Evolutionary conservation across 805 yeast species (phyloP).

Genomic region (Kluyveromyces starmeri): DNA sequence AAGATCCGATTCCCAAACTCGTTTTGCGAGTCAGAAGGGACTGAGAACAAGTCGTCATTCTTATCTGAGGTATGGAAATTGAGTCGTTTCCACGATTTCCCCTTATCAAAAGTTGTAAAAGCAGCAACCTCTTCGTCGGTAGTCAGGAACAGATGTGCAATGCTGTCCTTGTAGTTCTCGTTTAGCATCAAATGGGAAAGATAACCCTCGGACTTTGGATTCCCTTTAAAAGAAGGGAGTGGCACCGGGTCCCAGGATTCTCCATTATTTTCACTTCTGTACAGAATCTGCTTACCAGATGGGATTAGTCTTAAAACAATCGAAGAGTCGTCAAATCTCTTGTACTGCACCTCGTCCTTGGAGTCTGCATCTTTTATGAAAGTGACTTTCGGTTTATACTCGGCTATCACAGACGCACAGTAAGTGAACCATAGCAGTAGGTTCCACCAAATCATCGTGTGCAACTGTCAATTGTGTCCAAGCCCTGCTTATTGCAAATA

Average conservation of each 20-base stretch:
- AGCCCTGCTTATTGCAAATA: too few relatives aligned
- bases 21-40: too few relatives aligned
- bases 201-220: too few relatives aligned
- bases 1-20: too few relatives aligned
- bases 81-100: constrained; percentile 19
- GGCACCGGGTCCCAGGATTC: constrained; percentile 31
- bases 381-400: not conserved
- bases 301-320: constrained; percentile 34
- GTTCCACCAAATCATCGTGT: constrained; percentile 2
- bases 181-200: not conserved
- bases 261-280: constrained; percentile 44
- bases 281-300: constrained; percentile 22
- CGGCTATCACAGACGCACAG: not conserved
- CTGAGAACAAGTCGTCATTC: too few relatives aligned
- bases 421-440: not conserved
- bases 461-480: too few relatives aligned
- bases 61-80: not conserved
- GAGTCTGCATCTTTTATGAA: not conserved
- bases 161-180: not conserved
- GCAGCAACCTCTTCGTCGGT: constrained; percentile 3
- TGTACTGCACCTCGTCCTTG: not conserved
- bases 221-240: too few relatives aligned
- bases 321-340: constrained; percentile 44
- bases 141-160: constrained; percentile 1
- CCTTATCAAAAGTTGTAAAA: constrained; percentile 23